Evolutionary conservation across 164 flowering plant species (phyloP).

Genomic region (Kalanchoe fedtschenkoi): DNA sequence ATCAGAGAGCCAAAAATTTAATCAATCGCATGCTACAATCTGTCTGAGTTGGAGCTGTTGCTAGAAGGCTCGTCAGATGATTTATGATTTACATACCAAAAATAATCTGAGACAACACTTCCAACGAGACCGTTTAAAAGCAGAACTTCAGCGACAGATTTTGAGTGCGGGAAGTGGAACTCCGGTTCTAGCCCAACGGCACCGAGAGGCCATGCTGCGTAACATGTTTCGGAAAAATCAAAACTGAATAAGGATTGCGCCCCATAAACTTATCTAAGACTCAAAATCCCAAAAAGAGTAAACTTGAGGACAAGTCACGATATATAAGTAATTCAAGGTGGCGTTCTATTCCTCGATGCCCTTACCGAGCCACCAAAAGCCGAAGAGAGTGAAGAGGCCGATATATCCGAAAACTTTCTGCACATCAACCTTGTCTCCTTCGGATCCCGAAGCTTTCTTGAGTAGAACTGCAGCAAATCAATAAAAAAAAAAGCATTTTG

Average conservation of each 20-base stretch:
- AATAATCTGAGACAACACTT: constrained; percentile 49
- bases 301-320: neutral
- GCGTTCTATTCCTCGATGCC: neutral
- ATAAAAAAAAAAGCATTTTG: neutral
- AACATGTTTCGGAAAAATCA: neutral
- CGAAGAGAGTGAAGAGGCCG: constrained; percentile 45
- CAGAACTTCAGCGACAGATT: constrained; percentile 29
- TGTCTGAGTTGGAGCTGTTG: neutral
- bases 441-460: constrained; percentile 42
- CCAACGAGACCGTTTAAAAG: constrained; percentile 49
- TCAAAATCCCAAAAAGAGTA: neutral
- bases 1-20: neutral
- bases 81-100: constrained; percentile 35
- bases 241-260: neutral
- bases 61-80: no score
- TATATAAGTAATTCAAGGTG: neutral
- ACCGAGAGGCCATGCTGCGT: constrained; percentile 52
- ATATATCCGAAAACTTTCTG: constrained; percentile 55
- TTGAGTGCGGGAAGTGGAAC: constrained; percentile 39
- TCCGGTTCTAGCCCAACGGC: constrained; percentile 42
- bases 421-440: constrained; percentile 48
- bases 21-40: neutral
- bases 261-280: no score
- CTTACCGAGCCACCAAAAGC: constrained; percentile 72
- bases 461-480: constrained; percentile 34